Conservation (phyloP, 1,139 yeast species). For the Geotrichum bryndzae region DNA sequence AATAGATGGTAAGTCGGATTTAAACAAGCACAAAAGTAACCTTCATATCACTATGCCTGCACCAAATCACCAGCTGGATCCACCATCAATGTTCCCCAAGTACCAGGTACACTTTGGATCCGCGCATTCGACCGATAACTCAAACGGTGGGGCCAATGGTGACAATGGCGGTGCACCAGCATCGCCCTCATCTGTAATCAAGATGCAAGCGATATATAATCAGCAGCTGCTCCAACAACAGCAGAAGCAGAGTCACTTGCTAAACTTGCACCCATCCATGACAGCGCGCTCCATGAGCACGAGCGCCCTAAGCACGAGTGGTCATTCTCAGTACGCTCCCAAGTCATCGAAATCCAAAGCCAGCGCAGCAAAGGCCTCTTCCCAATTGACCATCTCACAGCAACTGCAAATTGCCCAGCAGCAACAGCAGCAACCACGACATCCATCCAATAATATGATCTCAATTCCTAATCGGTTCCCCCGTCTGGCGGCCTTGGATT, state of each 20-base stretch:
- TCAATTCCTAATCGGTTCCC: constrained; percentile 21
- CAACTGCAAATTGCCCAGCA: neutral
- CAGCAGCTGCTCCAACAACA: constrained; percentile 16
- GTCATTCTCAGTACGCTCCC: neutral
- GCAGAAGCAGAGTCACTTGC: constrained; percentile 8
- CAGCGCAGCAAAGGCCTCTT: constrained; percentile 1
- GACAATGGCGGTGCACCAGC: neutral
- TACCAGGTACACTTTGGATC: neutral
- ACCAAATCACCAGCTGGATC: neutral
- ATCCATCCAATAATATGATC: neutral
- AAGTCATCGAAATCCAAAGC: constrained; percentile 3
- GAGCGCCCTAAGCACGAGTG: neutral
- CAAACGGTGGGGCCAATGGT: neutral
- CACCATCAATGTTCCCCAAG: neutral
- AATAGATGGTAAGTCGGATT: neutral
- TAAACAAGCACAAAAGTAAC: neutral
- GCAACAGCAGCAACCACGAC: constrained; percentile 5
- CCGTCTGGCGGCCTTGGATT: constrained; percentile 25
- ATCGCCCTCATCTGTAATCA: neutral
- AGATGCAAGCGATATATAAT: constrained; percentile 13
- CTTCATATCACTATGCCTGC: constrained; percentile 5
- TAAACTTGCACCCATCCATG: neutral
- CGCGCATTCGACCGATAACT: neutral
- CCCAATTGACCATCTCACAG: neutral
- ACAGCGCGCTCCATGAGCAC: neutral